phyloP scores from a whole-genome alignment of 1,139 yeast genomes.

The Yamadazyma diospyri region DNA sequence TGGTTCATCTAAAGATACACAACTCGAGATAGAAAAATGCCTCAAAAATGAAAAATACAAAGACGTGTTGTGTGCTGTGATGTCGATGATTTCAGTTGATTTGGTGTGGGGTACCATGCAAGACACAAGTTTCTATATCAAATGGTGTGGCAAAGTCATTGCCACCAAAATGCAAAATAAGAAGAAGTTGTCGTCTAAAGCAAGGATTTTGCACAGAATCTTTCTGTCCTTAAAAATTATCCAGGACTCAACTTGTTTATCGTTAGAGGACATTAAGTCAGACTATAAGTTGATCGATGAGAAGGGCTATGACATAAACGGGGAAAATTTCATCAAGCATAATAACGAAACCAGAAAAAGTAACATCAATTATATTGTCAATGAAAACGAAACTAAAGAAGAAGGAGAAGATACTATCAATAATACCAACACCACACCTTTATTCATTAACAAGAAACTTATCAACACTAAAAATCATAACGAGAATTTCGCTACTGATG shows the following conservation, averaged over 20 bases:
- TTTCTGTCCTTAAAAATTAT: constrained; percentile 71
- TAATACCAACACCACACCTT: constrained; percentile 29
- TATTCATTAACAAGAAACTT: constrained; percentile 42
- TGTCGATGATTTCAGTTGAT: constrained; percentile 86
- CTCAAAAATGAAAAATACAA: constrained; percentile 69
- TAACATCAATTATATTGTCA: constrained; percentile 13
- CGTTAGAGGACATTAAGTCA: constrained; percentile 36
- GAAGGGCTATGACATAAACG: constrained; percentile 38
- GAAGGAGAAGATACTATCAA: constrained; percentile 2
- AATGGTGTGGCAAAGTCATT: constrained; percentile 75
- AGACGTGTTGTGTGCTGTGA: constrained; percentile 77
- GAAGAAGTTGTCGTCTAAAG: constrained; percentile 70
- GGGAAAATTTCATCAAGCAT: constrained; percentile 39
- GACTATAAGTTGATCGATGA: constrained; percentile 31
- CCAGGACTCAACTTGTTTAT: constrained; percentile 69
- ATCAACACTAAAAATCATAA: constrained; percentile 44
- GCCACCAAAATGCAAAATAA: constrained; percentile 64
- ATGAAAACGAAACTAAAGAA: constrained; percentile 4
- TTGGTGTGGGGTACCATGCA: constrained; percentile 92
- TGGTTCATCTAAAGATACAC: constrained; percentile 32
- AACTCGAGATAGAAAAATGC: constrained; percentile 46
- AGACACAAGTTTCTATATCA: constrained; percentile 72
- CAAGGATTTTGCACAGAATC: constrained; percentile 71
- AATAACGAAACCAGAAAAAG: constrained; percentile 12
- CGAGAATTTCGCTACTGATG: constrained; percentile 71